phyloP scores from a whole-genome alignment of 2,329 filamentous ascomycete species.

The Acrocalymma vagum region DNA sequence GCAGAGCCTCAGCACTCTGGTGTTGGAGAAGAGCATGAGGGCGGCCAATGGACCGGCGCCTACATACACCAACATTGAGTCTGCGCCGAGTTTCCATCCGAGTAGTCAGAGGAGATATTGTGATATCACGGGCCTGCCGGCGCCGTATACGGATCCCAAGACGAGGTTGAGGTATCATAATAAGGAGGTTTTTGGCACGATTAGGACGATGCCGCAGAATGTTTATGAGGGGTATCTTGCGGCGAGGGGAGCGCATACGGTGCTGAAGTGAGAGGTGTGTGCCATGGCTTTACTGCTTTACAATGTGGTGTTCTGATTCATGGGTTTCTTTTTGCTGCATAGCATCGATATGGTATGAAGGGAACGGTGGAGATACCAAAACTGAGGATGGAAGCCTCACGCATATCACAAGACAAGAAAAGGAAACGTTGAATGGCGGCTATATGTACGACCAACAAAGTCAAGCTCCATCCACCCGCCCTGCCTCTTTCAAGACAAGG shows the following conservation, averaged over 20 bases:
- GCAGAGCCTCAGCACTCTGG: constrained; percentile 84
- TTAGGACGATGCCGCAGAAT: constrained; percentile 81
- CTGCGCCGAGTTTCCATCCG: constrained; percentile 81
- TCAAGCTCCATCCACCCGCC: constrained; percentile 95
- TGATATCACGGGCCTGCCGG: constrained; percentile 92
- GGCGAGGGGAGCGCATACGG: constrained; percentile 88
- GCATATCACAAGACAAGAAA: background rate
- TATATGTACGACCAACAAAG: constrained; percentile 88
- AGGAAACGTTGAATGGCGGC: too few species aligned
- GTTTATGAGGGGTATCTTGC: constrained; percentile 89
- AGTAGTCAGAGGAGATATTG: constrained; percentile 89
- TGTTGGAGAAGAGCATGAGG: constrained; percentile 79
- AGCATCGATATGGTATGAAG: constrained; percentile 1
- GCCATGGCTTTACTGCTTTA: too few species aligned
- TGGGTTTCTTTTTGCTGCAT: background rate
- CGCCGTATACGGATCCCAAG: constrained; percentile 94
- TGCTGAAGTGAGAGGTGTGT: constrained; percentile 74
- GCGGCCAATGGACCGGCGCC: constrained; percentile 67
- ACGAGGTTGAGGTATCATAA: constrained; percentile 92
- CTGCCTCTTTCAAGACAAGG: constrained; percentile 77
- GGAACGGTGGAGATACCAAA: background rate
- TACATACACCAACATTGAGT: constrained; percentile 97
- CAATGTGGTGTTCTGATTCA: too few species aligned
- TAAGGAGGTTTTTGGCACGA: constrained; percentile 86
- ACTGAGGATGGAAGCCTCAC: background rate